These are phyloP conservation scores for Paecilomyces niveus DNA, from an alignment of 2,329 filamentous ascomycete genomes.

Conservation along the genomic window DNA sequence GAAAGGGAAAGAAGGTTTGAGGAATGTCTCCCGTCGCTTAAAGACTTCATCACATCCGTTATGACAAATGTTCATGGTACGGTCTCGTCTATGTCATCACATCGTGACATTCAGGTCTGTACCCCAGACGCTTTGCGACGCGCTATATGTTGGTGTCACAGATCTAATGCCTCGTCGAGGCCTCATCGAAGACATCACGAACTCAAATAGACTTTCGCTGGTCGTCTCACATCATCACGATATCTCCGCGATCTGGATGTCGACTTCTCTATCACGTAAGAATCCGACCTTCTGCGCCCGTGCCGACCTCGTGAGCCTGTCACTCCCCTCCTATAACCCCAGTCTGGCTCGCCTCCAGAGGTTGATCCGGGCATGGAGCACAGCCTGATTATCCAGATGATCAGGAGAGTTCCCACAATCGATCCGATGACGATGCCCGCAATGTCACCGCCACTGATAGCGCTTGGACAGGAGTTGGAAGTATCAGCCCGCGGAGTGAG, in stretches of 20 bases:
- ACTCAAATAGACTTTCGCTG: not conserved
- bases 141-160: not conserved
- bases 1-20: not conserved
- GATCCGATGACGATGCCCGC: slow-evolving; percentile 34
- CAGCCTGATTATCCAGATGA: slow-evolving; percentile 29
- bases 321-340: slow-evolving; percentile 13
- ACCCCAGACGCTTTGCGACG: not conserved
- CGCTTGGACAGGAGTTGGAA: slow-evolving; percentile 16
- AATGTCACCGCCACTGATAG: slow-evolving; percentile 28
- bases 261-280: not conserved
- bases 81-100: not conserved
- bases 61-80: not conserved
- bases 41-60: not conserved
- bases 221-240: not conserved
- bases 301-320: slow-evolving; percentile 6
- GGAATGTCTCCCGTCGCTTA: not conserved
- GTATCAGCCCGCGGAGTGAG: not conserved
- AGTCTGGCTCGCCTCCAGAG: slow-evolving; percentile 14
- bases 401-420: slow-evolving; percentile 28
- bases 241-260: not conserved
- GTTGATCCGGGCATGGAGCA: slow-evolving; percentile 17
- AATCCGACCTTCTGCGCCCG: slow-evolving; percentile 12
- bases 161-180: not conserved
- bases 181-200: not conserved
- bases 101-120: not conserved